phyloP scores from a whole-genome alignment of 106 monocot species.

The Triglochin maritima region DNA sequence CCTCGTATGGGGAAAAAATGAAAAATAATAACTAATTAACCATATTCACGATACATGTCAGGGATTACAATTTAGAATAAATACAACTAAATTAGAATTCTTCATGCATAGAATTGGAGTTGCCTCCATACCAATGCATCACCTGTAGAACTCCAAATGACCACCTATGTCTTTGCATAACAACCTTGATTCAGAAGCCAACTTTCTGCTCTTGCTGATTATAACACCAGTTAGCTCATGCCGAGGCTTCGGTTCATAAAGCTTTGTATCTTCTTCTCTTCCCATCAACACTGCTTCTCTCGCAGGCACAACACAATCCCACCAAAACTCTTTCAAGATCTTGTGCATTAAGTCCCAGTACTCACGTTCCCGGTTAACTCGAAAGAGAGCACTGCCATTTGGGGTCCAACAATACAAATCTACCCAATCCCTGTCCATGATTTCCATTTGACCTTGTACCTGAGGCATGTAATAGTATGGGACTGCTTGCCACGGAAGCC shows the following conservation, averaged over 20 bases:
- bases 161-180: slow-evolving; percentile 73
- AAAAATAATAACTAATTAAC: too few relatives aligned
- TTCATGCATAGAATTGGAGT: background rate
- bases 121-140: slow-evolving; percentile 11
- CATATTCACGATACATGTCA: background rate
- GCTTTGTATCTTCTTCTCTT: slow-evolving; percentile 30
- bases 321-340: slow-evolving; percentile 79
- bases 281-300: slow-evolving; percentile 41
- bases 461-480: slow-evolving; percentile 99
- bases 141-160: slow-evolving; percentile 72
- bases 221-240: slow-evolving; percentile 56
- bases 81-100: background rate
- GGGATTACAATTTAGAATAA: background rate
- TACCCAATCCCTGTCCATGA: slow-evolving; percentile 89
- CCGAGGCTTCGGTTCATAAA: slow-evolving; percentile 41
- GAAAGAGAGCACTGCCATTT: slow-evolving; percentile 72
- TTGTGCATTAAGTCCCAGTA: slow-evolving; percentile 72
- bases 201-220: slow-evolving; percentile 47
- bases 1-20: too few relatives aligned
- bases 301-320: slow-evolving; percentile 73
- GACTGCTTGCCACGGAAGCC: slow-evolving; percentile 61
- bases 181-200: slow-evolving; percentile 52
- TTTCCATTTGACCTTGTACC: slow-evolving; percentile 97
- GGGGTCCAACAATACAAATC: slow-evolving; percentile 96
- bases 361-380: slow-evolving; percentile 44